Evolutionary conservation across 2,329 filamentous ascomycete species (phyloP), one percentile per base, ranked within the genome.

Genomic region (Colletotrichum melonis): DNA sequence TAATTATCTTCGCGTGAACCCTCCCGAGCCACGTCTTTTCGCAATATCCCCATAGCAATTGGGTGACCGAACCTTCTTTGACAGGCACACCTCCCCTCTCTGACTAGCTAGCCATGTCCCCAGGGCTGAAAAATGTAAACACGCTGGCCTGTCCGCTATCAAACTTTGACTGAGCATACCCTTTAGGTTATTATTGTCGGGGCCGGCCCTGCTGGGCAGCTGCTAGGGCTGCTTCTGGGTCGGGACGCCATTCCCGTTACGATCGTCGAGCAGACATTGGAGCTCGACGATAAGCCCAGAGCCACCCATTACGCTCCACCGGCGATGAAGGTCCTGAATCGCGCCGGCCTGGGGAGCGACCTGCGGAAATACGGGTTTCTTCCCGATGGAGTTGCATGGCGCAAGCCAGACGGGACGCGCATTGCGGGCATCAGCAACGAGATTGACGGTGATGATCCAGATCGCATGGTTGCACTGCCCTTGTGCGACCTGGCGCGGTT

Each of bases 271-370:
- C 86, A 87, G 4, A 84, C 86, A 2, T 78, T 83, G 26, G 82
- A 86, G 69, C 83, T 92, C 42, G 88, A 91, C 80, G 83, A 87
- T 68, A 88, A 89, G 70, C 90, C 91, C 0, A 88, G 90, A 30
- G 90, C 90, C 19, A 88, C 90, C 4, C 89, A 92, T 78, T 91
- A 91, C 78, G 88, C 88, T 6, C 84, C 88, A 0, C 85, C 89
- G 0, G 90, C 89, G 0, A 86, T 89, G 58, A 87, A 87, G 54
- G 89, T 91, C 73, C 84, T 92, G 57, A 78, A 83, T 49, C 85
- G 88, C 24, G 90, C 90, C 1, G 90, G 90, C 1, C 86, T 92
- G 16, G 81, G 91, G 19, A 84, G 86, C 52, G 75, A 81, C 76
- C 78, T 86, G 46, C 81, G 80, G 2, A 74, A 76, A 46, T 77